Base-by-base conservation (phyloP, 352 stramenopile genomes). In the Phytophthora pinifolia region DNA sequence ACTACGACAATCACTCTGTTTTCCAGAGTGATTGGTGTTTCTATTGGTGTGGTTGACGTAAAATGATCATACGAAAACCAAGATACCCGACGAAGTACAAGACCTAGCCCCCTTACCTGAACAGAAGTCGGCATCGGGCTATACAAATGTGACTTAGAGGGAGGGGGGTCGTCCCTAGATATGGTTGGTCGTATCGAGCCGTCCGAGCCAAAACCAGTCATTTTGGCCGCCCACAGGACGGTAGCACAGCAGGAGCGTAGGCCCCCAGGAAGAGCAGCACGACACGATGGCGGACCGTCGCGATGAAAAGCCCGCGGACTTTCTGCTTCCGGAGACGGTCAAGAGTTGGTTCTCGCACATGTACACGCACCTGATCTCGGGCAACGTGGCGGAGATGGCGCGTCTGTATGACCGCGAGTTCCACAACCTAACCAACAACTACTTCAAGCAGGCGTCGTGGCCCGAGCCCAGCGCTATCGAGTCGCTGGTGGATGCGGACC, bases 391-490 rank as follows among this genome's bases (percentile, higher is more conserved):
- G 33, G 86, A 95, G 54, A 94, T 95, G 83, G 70, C 75, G 59
- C 82, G 82, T 9, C 74, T 95, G 54, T 95, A 95, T 65, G 84
- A 94, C 74, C 85, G 84, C 63, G 86, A 95, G 55, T 95, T 94
- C 72, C 78, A 87, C 64, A 87, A 74, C 52, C 65, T 95, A 34
- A 95, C 86, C 34, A 92, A 86, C 67, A 95, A 92, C 68, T 98
- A 98, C 80, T 99, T 98, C 78, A 92, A 93, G 72, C 91, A 96
- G 72, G 82, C 79, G 29, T 79, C 91, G 50, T 99, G 96, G 96
- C 96, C 96, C 9, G 86, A 94, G 49, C 85, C 93, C 30, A 88
- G 92, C 57, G 88, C 83, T 30, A 62, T 90, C 33, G 63, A 84
- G 70, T 86, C 76, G 66, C 84, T 96, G 46, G 82, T 96, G 66